phyloP scores from a whole-genome alignment of 2,329 filamentous ascomycete genomes.

The Monosporascus sp. region DNA sequence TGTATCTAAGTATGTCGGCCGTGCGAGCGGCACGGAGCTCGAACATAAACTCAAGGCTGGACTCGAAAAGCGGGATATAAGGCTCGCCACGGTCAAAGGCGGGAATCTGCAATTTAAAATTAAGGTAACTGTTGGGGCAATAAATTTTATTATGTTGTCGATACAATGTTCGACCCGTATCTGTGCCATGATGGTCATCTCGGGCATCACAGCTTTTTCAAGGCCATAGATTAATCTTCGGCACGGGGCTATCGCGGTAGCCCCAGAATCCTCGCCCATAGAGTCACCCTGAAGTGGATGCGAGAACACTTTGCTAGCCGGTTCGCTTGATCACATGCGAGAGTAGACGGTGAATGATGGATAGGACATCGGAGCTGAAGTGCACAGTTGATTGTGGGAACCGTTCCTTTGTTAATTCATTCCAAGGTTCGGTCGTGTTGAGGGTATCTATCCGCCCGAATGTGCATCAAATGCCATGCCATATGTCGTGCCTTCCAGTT shows the following conservation, averaged over 20 bases:
- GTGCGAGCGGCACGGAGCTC: too few species aligned
- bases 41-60: too few species aligned
- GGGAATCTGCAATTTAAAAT: too few species aligned
- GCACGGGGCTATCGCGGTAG: slow-evolving; percentile 54
- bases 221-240: slow-evolving; percentile 53
- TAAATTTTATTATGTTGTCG: too few species aligned
- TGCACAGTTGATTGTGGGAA: neutral
- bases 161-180: slow-evolving; percentile 56
- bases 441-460: slow-evolving; percentile 6
- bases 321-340: slow-evolving; percentile 11
- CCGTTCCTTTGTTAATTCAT: slow-evolving; percentile 5
- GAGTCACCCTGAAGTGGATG: slow-evolving; percentile 34
- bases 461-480: neutral
- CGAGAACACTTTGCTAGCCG: slow-evolving; percentile 55
- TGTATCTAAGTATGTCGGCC: too few species aligned
- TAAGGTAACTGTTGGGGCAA: too few species aligned
- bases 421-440: slow-evolving; percentile 7
- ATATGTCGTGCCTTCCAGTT: neutral
- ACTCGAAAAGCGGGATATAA: too few species aligned
- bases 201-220: slow-evolving; percentile 56
- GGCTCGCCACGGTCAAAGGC: too few species aligned
- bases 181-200: slow-evolving; percentile 56
- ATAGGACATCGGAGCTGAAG: neutral
- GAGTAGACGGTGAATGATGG: neutral
- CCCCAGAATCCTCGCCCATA: slow-evolving; percentile 49